A percentile compares a stretch with the other conserved stretches of the same genome.
Conservation (phyloP, 2,329 filamentous ascomycete species). For the Tolypocladium inflatum region DNA sequence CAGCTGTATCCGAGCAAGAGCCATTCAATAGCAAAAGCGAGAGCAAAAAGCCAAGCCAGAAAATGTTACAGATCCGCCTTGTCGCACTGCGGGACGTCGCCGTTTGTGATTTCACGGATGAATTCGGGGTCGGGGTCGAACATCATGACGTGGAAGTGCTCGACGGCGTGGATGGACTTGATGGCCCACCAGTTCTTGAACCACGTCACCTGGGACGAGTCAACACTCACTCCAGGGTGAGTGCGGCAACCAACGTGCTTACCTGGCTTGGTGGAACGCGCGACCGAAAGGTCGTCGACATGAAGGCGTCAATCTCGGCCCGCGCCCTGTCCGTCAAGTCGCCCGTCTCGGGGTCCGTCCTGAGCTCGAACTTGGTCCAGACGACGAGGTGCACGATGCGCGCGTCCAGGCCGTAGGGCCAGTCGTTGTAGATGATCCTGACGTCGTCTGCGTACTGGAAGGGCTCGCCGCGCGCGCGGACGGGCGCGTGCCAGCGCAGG, state of each 20-base stretch:
- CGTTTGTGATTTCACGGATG: slow-evolving; percentile 59
- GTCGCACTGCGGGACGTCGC: slow-evolving; percentile 58
- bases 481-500: slow-evolving; percentile 54
- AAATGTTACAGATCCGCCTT: slow-evolving; percentile 17
- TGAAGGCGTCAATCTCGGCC: slow-evolving; percentile 59
- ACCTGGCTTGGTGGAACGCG: slow-evolving; percentile 43
- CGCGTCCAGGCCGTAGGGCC: slow-evolving; percentile 79
- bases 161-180: slow-evolving; percentile 78
- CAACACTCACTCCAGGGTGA: neutral
- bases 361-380: slow-evolving; percentile 82
- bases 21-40: neutral
- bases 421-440: slow-evolving; percentile 80
- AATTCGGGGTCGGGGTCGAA: slow-evolving; percentile 64
- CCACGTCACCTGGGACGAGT: slow-evolving; percentile 21
- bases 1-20: neutral
- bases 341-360: slow-evolving; percentile 55
- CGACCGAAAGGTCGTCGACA: slow-evolving; percentile 54
- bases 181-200: slow-evolving; percentile 75
- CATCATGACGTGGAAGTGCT: slow-evolving; percentile 94
- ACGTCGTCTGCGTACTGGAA: slow-evolving; percentile 46
- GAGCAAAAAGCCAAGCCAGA: neutral
- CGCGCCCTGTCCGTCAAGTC: slow-evolving; percentile 58
- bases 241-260: slow-evolving; percentile 14
- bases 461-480: slow-evolving; percentile 22
- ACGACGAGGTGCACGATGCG: slow-evolving; percentile 78